These are phyloP conservation scores for Staphylotrichum longicolle DNA, from an alignment of 495 filamentous ascomycete species.

Conservation along the genomic window DNA sequence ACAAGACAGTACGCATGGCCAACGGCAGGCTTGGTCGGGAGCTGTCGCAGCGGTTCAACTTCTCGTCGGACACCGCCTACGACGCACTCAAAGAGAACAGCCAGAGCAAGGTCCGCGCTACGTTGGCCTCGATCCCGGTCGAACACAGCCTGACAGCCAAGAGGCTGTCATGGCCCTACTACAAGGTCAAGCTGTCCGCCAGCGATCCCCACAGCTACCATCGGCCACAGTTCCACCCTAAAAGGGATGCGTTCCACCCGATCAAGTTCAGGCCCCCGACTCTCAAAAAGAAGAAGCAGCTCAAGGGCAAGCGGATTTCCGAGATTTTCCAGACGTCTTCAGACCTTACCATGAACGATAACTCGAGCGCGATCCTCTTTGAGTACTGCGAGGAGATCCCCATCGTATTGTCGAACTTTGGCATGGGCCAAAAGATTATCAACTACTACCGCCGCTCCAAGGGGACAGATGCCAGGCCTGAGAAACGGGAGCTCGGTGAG, in stretches of 20 bases:
- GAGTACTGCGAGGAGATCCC: conserved; percentile 97
- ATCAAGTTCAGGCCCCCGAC: conserved; percentile 59
- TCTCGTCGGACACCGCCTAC: conserved; percentile 94
- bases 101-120: conserved; percentile 90
- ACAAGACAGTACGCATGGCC: conserved; percentile 54
- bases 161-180: conserved; percentile 90
- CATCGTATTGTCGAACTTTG: conserved; percentile 87
- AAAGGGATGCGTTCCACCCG: conserved; percentile 48
- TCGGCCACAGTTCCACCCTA: conserved; percentile 65
- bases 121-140: conserved; percentile 76
- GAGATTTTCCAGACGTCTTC: conserved; percentile 70
- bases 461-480: conserved; percentile 60
- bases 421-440: conserved; percentile 92
- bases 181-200: conserved; percentile 76
- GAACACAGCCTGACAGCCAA: conserved; percentile 91
- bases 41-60: conserved; percentile 81
- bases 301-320: conserved; percentile 70
- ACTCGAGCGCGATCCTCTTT: conserved; percentile 77
- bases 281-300: conserved; percentile 76
- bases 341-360: conserved; percentile 81
- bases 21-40: conserved; percentile 56
- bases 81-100: conserved; percentile 94
- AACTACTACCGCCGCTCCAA: conserved; percentile 94
- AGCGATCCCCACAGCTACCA: conserved; percentile 88
- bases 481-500: conserved; percentile 69